These are phyloP conservation scores for Russula abietina DNA, from an alignment of 768 basidiomycete species.

Conservation along the genomic window DNA sequence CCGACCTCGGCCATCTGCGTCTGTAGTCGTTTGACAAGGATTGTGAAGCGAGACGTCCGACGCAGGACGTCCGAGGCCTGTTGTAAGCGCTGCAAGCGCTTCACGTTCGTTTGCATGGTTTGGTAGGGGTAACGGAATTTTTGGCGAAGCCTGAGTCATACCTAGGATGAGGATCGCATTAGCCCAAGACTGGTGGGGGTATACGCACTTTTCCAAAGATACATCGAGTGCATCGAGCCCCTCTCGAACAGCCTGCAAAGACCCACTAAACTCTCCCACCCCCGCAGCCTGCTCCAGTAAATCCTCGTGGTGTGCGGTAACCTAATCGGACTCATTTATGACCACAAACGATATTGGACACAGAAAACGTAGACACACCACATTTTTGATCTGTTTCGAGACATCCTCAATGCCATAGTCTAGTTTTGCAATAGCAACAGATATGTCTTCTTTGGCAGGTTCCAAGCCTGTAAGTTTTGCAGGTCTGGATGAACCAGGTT, in stretches of 20 bases:
- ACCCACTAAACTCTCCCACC: conserved; percentile 63
- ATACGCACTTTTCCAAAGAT: conserved; percentile 67
- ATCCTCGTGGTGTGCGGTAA: conserved; percentile 76
- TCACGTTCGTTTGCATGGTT: conserved; percentile 63
- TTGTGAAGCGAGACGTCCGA: conserved; percentile 76
- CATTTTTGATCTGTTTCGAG: conserved; percentile 77
- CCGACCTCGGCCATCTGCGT: conserved; percentile 74
- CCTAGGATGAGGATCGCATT: background rate
- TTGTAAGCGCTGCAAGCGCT: conserved; percentile 70
- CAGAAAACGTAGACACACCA: conserved; percentile 49
- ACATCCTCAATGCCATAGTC: conserved; percentile 88
- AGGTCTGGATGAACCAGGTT: conserved; percentile 30
- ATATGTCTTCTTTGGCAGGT: conserved; percentile 78
- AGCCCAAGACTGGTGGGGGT: background rate
- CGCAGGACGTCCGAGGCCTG: conserved; percentile 81
- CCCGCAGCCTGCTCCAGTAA: conserved; percentile 77
- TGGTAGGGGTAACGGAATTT: conserved; percentile 86
- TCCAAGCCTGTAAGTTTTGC: conserved; percentile 40
- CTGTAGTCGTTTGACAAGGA: conserved; percentile 77
- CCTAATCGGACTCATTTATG: conserved; percentile 42
- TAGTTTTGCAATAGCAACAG: conserved; percentile 81
- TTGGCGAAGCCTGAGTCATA: conserved; percentile 55
- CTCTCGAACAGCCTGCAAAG: conserved; percentile 57
- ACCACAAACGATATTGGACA: background rate
- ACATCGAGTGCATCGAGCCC: conserved; percentile 69